Base-by-base conservation (phyloP, 1,284 basidiomycete genomes). In the Apiotrichum akiyoshidainum region DNA sequence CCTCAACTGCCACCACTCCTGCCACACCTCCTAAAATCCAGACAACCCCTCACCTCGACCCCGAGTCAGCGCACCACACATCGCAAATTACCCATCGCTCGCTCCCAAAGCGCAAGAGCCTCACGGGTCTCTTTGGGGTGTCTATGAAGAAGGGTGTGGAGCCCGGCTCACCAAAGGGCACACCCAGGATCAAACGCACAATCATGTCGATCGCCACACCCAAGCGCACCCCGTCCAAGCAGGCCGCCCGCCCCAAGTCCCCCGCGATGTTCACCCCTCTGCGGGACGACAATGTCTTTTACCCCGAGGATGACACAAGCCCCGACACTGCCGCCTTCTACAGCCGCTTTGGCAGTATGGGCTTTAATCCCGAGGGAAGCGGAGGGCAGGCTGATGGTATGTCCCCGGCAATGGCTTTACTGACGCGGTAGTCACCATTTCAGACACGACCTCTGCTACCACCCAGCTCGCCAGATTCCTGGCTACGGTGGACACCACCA, bases 41-140 rank as follows among this genome's bases (percentile, higher is more conserved):
- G 45, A 45, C 37, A 39, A 55, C 34, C 42, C 58, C 14, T 5
- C n/a, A 17, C 6, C 6, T 22, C 12, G n/a, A 54, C 22, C 41
- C 42, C 13, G 44, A 7, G 39, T 49, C 54, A 21, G 39, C 39
- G 9, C 21, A 21, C 1, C 26, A 34, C 17, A 9, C 26, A 7
- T 42, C 51, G 7, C 11, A 12, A 16, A 52, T 50, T 22, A 52
- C 16, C 31, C 5, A 12, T 17, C 21, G 22, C 12, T 53, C 45
- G n/a, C 47, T 76, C 2, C 75, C 73, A 1, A 74, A 72, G 61
- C 53, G 75, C 21, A 74, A 75, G 56, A 70, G 67, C 45, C 61
- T 77, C 10, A 66, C 60, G 7, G 73, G 71, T 3, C 58, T 77
- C 1, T 76, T 76, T 55, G 70, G 69, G 11, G 34, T 68, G 1